Evolutionary conservation across 2,329 filamentous ascomycete species (phyloP).

Genomic region (Ophiostoma montium): DNA sequence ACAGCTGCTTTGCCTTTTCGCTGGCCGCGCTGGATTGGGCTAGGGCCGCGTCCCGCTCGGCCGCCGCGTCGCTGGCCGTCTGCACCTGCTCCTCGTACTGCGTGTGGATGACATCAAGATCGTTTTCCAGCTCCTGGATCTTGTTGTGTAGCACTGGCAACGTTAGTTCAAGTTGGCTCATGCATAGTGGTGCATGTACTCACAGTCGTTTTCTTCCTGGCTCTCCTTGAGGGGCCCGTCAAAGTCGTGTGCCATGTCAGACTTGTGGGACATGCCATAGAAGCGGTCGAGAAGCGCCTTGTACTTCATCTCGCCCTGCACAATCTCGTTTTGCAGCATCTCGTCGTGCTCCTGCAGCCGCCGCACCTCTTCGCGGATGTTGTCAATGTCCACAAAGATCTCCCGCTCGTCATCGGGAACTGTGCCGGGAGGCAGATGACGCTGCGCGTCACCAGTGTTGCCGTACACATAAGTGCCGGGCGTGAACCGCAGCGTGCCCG

Average conservation of each 20-base stretch:
- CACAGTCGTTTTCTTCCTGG: conserved; percentile 10
- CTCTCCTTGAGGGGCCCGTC: conserved; percentile 7
- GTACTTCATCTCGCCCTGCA: conserved; percentile 14
- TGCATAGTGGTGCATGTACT: neutral
- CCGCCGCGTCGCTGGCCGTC: neutral
- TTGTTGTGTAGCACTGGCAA: conserved; percentile 5
- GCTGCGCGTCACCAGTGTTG: neutral
- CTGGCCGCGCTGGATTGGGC: conserved; percentile 1
- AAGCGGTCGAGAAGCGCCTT: conserved; percentile 11
- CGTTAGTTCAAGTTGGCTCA: neutral
- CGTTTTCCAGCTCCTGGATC: conserved; percentile 11
- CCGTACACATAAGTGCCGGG: conserved; percentile 11
- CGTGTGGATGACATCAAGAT: conserved; percentile 7
- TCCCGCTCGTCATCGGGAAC: conserved; percentile 13
- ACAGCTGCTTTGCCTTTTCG: conserved; percentile 5
- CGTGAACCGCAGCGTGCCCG: conserved; percentile 12
- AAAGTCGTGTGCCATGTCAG: conserved; percentile 5
- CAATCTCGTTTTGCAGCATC: conserved; percentile 15
- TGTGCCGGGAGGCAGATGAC: conserved; percentile 7
- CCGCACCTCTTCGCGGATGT: conserved; percentile 20
- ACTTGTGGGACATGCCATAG: conserved; percentile 8
- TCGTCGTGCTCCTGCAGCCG: conserved; percentile 15
- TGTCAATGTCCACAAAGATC: conserved; percentile 21
- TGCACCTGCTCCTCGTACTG: conserved; percentile 8
- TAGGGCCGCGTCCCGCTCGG: conserved; percentile 10